phyloP scores from a whole-genome alignment of 75 land plant species.

The Azolla pinnata region DNA sequence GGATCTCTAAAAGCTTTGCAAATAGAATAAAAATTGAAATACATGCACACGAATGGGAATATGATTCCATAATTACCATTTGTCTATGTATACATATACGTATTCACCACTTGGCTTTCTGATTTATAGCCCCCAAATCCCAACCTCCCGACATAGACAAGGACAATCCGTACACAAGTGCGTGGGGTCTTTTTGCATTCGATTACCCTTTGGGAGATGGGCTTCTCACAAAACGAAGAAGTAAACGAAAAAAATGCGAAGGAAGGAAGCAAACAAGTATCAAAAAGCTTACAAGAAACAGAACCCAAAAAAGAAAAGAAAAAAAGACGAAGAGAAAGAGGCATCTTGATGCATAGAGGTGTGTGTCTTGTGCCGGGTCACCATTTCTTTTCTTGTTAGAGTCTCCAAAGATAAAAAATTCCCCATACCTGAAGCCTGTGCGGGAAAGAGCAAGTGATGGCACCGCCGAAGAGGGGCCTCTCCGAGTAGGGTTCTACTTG shows the following conservation, averaged over 20 bases:
- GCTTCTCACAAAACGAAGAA: too few relatives aligned
- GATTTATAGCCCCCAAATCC: too few relatives aligned
- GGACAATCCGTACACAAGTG: too few relatives aligned
- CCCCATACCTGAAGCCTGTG: constrained; percentile 44
- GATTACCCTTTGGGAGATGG: too few relatives aligned
- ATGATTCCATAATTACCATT: background rate
- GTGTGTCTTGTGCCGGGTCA: too few relatives aligned
- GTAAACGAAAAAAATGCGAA: background rate
- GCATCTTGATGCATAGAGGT: background rate
- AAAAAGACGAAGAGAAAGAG: background rate
- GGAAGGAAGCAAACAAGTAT: background rate
- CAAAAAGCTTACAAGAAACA: background rate
- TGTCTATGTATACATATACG: background rate
- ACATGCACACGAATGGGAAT: background rate
- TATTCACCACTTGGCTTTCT: too few relatives aligned
- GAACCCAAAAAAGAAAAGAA: background rate
- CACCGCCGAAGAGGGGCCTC: constrained; percentile 56
- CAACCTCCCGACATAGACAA: too few relatives aligned
- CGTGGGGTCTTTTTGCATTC: too few relatives aligned
- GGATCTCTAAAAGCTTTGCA: background rate
- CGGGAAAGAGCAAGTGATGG: constrained; percentile 43
- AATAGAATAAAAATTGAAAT: background rate
- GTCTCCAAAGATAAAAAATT: constrained; percentile 3
- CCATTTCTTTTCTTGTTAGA: too few relatives aligned
- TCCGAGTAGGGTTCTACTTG: too few relatives aligned